These are phyloP conservation scores for Bipolaris victoriae DNA, from an alignment of 2,329 filamentous ascomycete species.

Conservation along the genomic window DNA sequence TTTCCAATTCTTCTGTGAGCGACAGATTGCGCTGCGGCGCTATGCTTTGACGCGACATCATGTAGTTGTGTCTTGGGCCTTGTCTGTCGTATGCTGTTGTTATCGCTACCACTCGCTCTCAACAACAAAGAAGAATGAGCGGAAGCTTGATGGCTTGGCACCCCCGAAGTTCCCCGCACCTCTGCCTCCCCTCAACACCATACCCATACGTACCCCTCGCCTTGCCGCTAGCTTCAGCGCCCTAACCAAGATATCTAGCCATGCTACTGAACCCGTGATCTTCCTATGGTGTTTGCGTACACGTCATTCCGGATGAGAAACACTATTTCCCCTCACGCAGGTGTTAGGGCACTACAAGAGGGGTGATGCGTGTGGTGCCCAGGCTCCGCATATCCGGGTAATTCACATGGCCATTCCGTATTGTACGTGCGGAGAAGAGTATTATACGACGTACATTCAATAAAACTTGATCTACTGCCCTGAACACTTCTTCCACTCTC, in stretches of 20 bases:
- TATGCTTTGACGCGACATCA: conserved; percentile 59
- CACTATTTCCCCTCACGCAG: conserved; percentile 7
- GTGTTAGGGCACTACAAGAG: conserved; percentile 26
- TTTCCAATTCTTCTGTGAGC: conserved; percentile 93
- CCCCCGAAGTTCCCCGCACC: conserved; percentile 26
- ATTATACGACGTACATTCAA: conserved; percentile 12
- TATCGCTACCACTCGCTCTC: conserved; percentile 18
- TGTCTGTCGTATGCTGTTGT: conserved; percentile 7
- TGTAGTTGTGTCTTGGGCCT: conserved; percentile 10
- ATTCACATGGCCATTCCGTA: conserved; percentile 9
- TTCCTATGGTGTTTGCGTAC: background rate
- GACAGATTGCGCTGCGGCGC: conserved; percentile 67
- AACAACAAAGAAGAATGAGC: conserved; percentile 19
- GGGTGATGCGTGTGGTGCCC: conserved; percentile 34
- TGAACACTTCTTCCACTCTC: background rate
- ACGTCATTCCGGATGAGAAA: conserved; percentile 23
- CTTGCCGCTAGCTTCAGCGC: background rate
- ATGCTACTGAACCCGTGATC: conserved; percentile 1
- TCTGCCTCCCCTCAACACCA: background rate
- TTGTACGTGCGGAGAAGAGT: conserved; percentile 11
- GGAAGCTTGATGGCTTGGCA: conserved; percentile 18
- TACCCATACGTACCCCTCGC: background rate
- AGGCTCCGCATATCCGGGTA: conserved; percentile 34
- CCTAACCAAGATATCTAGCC: background rate
- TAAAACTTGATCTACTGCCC: background rate